Conservation (phyloP, 129 eudicot genomes). For the Saposhnikovia divaricata region DNA sequence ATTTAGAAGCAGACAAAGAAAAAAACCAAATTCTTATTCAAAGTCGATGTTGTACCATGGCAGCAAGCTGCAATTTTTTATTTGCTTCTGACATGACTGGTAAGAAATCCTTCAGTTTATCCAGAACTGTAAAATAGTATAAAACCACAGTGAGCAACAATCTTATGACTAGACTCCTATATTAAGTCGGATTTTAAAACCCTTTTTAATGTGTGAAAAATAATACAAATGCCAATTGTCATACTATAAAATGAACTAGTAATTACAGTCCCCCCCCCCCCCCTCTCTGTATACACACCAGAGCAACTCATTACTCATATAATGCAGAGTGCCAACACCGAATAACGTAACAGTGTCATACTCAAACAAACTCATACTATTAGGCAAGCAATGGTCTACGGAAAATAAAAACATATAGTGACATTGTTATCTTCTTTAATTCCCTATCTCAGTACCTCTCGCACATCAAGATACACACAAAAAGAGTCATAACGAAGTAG, state of each 20-base stretch:
- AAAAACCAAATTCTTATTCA: neutral
- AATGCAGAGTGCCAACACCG: neutral
- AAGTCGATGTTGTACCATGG: conserved; percentile 31
- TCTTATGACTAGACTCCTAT: neutral
- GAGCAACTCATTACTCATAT: neutral
- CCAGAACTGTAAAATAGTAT: conserved; percentile 32
- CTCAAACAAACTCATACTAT: neutral
- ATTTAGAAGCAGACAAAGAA: neutral
- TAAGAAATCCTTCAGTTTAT: conserved; percentile 55
- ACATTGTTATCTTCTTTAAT: too few relatives aligned
- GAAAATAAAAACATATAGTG: too few relatives aligned
- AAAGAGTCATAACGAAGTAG: too few relatives aligned
- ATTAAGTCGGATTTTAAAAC: neutral
- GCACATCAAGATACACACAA: too few relatives aligned
- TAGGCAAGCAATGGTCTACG: too few relatives aligned
- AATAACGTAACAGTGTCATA: neutral
- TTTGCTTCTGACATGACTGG: conserved; percentile 77
- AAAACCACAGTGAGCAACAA: neutral
- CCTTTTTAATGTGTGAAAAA: neutral
- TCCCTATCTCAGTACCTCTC: too few relatives aligned
- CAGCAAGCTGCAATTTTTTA: conserved; percentile 49
- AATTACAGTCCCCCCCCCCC: neutral
- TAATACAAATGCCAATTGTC: neutral
- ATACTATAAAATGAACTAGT: neutral
- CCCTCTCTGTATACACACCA: neutral